These are phyloP conservation scores for Triticum dicoccoides DNA, from an alignment of 176 grass and related monocot species.

Conservation along the genomic window DNA sequence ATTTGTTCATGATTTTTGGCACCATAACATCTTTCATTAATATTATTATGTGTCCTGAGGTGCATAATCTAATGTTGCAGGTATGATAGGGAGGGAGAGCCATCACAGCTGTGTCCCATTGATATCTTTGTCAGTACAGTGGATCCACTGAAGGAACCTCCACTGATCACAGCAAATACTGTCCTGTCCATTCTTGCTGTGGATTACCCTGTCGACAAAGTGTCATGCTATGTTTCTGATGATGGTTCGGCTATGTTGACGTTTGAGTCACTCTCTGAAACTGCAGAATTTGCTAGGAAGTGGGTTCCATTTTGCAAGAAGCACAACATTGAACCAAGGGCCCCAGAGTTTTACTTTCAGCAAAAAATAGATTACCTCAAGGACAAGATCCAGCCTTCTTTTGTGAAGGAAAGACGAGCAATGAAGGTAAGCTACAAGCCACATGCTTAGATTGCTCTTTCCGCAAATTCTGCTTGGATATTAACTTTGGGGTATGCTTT, in stretches of 20 bases:
- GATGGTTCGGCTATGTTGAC: slow-evolving; percentile 86
- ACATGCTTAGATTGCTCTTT: slow-evolving; percentile 17
- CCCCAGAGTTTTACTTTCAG: slow-evolving; percentile 97
- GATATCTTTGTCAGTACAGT: slow-evolving; percentile 93
- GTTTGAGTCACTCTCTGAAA: slow-evolving; percentile 79
- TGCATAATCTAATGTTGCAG: slow-evolving; percentile 36
- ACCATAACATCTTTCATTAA: not conserved
- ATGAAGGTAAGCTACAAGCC: slow-evolving; percentile 79
- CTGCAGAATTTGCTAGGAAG: slow-evolving; percentile 88
- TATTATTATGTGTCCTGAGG: slow-evolving; percentile 1
- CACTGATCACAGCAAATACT: slow-evolving; percentile 84
- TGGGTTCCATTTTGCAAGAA: slow-evolving; percentile 95
- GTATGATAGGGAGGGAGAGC: slow-evolving; percentile 88
- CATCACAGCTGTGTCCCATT: slow-evolving; percentile 76
- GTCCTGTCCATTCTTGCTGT: slow-evolving; percentile 86
- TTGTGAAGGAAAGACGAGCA: slow-evolving; percentile 96
- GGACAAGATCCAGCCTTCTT: slow-evolving; percentile 95
- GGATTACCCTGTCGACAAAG: slow-evolving; percentile 89
- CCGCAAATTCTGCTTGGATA: slow-evolving; percentile 9
- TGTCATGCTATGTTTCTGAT: slow-evolving; percentile 95
- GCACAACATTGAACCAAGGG: slow-evolving; percentile 82
- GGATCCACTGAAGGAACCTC: slow-evolving; percentile 91
- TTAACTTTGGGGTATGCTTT: slow-evolving; percentile 7
- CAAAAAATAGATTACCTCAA: slow-evolving; percentile 97
- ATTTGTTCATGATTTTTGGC: slow-evolving; percentile 7